These are phyloP conservation scores for Ehretia macrophylla DNA, from an alignment of 257 asterid genomes.

Conservation along the genomic window DNA sequence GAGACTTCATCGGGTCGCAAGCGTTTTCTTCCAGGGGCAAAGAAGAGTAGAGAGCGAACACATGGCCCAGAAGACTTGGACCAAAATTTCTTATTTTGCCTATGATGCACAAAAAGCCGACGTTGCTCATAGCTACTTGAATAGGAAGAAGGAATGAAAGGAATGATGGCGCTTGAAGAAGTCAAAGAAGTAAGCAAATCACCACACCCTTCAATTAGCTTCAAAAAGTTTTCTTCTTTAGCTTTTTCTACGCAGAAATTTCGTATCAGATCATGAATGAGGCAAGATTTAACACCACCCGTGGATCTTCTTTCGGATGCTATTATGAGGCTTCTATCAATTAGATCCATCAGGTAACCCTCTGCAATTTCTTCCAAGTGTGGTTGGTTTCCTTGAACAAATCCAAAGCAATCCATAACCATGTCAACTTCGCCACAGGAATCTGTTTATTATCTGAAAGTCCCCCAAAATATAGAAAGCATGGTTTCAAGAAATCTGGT, in stretches of 20 bases:
- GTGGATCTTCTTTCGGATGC: conserved; percentile 8
- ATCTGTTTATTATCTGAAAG: conserved; percentile 18
- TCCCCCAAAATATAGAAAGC: conserved; percentile 27
- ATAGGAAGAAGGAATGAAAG: neutral
- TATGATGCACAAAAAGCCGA: neutral
- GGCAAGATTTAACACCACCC: conserved; percentile 9
- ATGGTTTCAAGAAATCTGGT: conserved; percentile 18
- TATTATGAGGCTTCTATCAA: conserved; percentile 19
- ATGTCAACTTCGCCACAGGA: conserved; percentile 4
- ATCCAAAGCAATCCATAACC: conserved; percentile 16
- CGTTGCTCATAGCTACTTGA: neutral
- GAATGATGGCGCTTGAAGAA: too few relatives aligned
- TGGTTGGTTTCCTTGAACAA: neutral
- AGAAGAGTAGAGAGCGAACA: conserved; percentile 6
- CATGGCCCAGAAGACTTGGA: neutral
- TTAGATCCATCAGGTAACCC: conserved; percentile 7
- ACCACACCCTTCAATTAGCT: conserved; percentile 6
- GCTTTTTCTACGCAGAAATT: neutral
- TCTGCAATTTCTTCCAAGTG: neutral
- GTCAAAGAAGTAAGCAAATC: neutral
- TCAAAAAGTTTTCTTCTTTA: neutral
- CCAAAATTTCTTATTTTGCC: neutral
- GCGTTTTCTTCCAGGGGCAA: neutral
- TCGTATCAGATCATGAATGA: conserved; percentile 1
- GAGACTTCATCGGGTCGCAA: neutral